These are phyloP conservation scores for Mimosa bimucronata DNA, from an alignment of 306 rosid species.

Conservation along the genomic window DNA sequence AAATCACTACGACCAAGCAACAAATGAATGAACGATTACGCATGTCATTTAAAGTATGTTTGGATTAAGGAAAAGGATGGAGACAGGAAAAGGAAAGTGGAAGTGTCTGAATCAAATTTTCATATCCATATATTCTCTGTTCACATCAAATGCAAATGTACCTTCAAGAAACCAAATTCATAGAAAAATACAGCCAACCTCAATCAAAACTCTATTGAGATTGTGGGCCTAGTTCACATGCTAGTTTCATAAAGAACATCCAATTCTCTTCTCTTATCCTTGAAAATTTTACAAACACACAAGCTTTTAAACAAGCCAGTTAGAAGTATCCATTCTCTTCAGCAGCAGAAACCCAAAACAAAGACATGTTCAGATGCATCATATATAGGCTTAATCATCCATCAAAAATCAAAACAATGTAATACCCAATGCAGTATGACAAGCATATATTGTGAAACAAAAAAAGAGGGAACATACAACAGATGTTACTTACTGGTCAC, in stretches of 20 bases:
- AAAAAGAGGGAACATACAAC: neutral
- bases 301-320: neutral
- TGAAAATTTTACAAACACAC: neutral
- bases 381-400: conserved; percentile 8
- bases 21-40: conserved; percentile 29
- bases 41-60: neutral
- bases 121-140: neutral
- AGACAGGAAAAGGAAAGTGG: neutral
- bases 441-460: neutral
- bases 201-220: conserved; percentile 4
- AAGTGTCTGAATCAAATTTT: neutral
- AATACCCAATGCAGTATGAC: neutral
- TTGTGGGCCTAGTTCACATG: conserved; percentile 8
- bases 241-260: conserved; percentile 18
- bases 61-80: neutral
- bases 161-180: conserved; percentile 26
- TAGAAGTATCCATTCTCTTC: neutral
- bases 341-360: neutral
- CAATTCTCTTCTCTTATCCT: conserved; percentile 9
- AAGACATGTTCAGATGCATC: neutral
- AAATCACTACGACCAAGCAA: conserved; percentile 67
- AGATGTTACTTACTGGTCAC: conserved; percentile 63
- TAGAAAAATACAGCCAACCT: conserved; percentile 14
- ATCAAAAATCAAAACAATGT: neutral
- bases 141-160: neutral